These are phyloP conservation scores for Phytophthora meadii DNA, from an alignment of 352 stramenopile species.

Conservation along the genomic window DNA sequence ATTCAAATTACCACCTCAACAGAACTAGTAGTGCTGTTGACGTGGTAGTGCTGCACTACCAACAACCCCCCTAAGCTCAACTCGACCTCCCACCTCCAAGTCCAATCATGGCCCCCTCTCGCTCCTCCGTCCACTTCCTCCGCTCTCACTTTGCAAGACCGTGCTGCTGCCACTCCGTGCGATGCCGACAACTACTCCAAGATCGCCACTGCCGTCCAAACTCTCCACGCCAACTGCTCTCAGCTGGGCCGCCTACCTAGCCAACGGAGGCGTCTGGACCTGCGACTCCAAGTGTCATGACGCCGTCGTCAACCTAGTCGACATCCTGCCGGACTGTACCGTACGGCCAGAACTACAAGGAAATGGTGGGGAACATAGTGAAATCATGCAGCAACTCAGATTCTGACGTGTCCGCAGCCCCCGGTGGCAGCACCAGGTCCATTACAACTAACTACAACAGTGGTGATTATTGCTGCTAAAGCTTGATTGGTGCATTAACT, in stretches of 20 bases:
- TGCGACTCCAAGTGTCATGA: conserved; percentile 22
- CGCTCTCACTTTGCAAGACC: background rate
- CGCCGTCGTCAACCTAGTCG: conserved; percentile 10
- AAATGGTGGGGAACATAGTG: conserved; percentile 9
- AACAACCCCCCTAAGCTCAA: background rate
- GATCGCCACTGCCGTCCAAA: conserved; percentile 6
- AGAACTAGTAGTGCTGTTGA: background rate
- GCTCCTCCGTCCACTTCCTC: background rate
- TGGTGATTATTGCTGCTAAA: conserved; percentile 10
- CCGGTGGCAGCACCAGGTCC: background rate
- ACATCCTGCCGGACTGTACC: conserved; percentile 15
- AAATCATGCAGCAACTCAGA: background rate
- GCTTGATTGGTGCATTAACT: too few species aligned
- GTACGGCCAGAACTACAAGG: conserved; percentile 24
- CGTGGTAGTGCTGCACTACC: background rate
- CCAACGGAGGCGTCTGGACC: conserved; percentile 18
- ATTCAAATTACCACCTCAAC: conserved; percentile 5
- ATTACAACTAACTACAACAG: background rate
- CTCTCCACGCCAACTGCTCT: conserved; percentile 12
- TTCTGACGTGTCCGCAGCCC: conserved; percentile 11
- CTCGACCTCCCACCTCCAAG: background rate
- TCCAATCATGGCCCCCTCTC: conserved; percentile 8
- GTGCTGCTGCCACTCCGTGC: background rate
- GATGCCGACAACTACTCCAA: conserved; percentile 3
- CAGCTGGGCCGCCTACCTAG: conserved; percentile 20